phyloP scores from a whole-genome alignment of 2,329 filamentous ascomycete species.

The Penicillium verrucosum region DNA sequence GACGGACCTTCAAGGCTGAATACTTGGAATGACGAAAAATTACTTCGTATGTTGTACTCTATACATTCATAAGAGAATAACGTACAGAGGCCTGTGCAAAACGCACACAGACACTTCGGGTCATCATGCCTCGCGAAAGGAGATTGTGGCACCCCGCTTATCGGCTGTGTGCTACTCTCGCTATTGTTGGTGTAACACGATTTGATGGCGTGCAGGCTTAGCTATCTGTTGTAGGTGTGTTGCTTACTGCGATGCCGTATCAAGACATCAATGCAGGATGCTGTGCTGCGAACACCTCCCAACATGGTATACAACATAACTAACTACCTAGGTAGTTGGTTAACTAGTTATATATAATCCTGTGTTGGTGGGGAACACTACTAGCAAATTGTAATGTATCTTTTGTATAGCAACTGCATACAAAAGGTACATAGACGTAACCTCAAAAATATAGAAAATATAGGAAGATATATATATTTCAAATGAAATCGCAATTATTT shows the following conservation, averaged over 20 bases:
- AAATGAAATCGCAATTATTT: neutral
- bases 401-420: neutral
- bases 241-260: neutral
- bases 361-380: neutral
- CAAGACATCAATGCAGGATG: neutral
- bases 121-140: neutral
- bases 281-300: neutral
- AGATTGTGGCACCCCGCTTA: constrained; percentile 1
- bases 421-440: neutral
- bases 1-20: neutral
- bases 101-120: neutral
- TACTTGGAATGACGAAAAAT: neutral
- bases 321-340: too few relatives aligned
- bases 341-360: too few relatives aligned
- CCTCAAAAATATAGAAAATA: neutral
- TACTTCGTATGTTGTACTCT: neutral
- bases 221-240: neutral
- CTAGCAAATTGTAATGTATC: neutral
- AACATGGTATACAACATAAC: neutral
- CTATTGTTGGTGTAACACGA: neutral
- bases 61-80: neutral
- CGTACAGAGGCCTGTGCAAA: neutral
- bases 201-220: neutral
- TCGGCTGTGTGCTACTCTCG: neutral
- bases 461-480: neutral